Evolutionary conservation across 371 early-diverging fungal species (phyloP), one percentile per base, ranked within the genome.

Genomic region (Lichtheimia ramosa): DNA sequence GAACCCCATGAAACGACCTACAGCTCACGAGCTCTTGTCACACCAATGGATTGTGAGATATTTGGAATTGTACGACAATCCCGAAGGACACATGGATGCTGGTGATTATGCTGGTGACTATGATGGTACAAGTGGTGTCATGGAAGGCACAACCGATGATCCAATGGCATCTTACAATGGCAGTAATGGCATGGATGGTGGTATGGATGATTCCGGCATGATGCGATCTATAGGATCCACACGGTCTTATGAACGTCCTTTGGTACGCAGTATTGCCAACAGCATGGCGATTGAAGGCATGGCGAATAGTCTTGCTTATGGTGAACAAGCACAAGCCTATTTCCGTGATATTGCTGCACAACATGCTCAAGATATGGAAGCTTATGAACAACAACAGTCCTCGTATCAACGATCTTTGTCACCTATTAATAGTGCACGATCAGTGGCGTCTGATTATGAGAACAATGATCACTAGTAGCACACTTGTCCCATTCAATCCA

Each of bases 41-140:
- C 91, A 95, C 66, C 80, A 79, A 14, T 96, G 94, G 94, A 79
- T 95, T 15, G 62, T 59, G 20, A 65, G 56, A 5, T 77, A 81
- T 40, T 56, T 77, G n/a, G 69, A 81, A 15, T 58, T 55, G 42
- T 71, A 64, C 23, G 62, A 55, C 20, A 65, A 64, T 23, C 73
- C 72, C 48, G 60, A 43, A 12, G 58, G 58, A 16, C 51, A 62
- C 27, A 18, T 50, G 25, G 59, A 50, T 10, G 46, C 48, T 12
- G 16, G 10, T 49, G 51, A 50, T 6, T 42, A 41, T 24, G 28
- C 13, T 15, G 15, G 20, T 16, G 34, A 54, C 21, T 39, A 43
- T 40, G 43, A 34, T 23, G 41, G 56, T 18, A 18, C 46, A 21
- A 46, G n/a, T 46, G 46, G 46, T 21, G 21, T 18, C n/a, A 21